A percentile compares a stretch with the other conserved stretches of the same genome.
Evolutionary conservation across 2,329 filamentous ascomycete species (phyloP).

Genomic region (Colletotrichum sp.): DNA sequence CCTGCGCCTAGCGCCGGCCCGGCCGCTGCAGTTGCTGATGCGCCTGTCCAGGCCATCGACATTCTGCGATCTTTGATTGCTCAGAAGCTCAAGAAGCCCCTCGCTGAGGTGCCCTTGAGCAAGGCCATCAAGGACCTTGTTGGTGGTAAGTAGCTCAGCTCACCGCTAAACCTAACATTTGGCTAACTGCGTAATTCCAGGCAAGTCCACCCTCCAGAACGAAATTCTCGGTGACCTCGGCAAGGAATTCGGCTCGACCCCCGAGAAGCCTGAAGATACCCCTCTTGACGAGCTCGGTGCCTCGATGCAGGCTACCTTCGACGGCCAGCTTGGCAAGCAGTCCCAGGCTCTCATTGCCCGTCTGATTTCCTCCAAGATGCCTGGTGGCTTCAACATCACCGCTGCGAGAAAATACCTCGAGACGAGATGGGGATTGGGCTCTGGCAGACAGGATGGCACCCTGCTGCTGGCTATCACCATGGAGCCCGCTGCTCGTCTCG

Average conservation of each 20-base stretch:
- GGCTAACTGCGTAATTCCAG: slow-evolving; percentile 48
- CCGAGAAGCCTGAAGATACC: slow-evolving; percentile 97
- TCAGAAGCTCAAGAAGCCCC: slow-evolving; percentile 96
- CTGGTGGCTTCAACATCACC: slow-evolving; percentile 98
- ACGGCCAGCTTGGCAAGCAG: slow-evolving; percentile 97
- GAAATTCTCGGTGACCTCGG: slow-evolving; percentile 97
- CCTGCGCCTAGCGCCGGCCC: slow-evolving; percentile 80
- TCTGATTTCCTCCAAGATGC: slow-evolving; percentile 98
- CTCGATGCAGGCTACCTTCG: slow-evolving; percentile 97
- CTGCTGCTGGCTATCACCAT: slow-evolving; percentile 89
- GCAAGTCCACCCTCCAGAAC: slow-evolving; percentile 98
- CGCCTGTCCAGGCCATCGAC: slow-evolving; percentile 86
- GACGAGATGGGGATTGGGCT: slow-evolving; percentile 86
- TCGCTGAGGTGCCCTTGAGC: slow-evolving; percentile 86
- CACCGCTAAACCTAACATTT: neutral
- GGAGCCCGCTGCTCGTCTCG: slow-evolving; percentile 88
- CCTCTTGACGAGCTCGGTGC: slow-evolving; percentile 94
- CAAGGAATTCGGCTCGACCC: slow-evolving; percentile 97
- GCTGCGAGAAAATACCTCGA: slow-evolving; percentile 94
- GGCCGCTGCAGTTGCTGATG: slow-evolving; percentile 84
- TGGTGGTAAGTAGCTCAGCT: slow-evolving; percentile 70
- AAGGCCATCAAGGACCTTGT: slow-evolving; percentile 99
- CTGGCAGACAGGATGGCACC: slow-evolving; percentile 89
- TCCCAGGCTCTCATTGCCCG: slow-evolving; percentile 92
- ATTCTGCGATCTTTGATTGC: slow-evolving; percentile 89